Conservation (phyloP, 2,329 filamentous ascomycete species). For the Beauveria rudraprayagi region DNA sequence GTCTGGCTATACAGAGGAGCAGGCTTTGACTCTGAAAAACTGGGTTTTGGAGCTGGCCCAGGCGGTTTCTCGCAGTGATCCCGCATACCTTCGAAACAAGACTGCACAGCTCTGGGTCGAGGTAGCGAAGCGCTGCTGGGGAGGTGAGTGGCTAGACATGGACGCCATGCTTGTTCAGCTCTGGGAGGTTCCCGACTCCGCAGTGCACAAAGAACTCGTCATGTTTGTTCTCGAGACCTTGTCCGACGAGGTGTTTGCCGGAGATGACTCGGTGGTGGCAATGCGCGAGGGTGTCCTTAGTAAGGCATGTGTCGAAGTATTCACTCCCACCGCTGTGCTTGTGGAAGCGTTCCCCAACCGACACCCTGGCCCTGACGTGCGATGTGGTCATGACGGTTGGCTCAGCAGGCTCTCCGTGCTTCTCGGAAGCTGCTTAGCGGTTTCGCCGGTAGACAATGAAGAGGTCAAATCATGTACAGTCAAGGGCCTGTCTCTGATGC, state of each 20-base stretch:
- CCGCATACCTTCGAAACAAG: constrained; percentile 83
- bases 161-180: constrained; percentile 72
- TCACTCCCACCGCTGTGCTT: constrained; percentile 71
- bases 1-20: constrained; percentile 60
- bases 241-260: constrained; percentile 88
- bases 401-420: constrained; percentile 67
- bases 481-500: constrained; percentile 68
- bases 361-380: constrained; percentile 58
- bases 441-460: constrained; percentile 55
- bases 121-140: constrained; percentile 88
- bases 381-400: constrained; percentile 81
- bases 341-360: constrained; percentile 68
- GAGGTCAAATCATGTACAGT: constrained; percentile 63
- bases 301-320: constrained; percentile 86
- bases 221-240: constrained; percentile 83
- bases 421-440: constrained; percentile 62
- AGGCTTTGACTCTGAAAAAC: constrained; percentile 59
- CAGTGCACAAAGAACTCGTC: constrained; percentile 73
- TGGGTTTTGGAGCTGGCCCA: constrained; percentile 77
- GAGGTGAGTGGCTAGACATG: constrained; percentile 90
- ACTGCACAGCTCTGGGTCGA: constrained; percentile 92
- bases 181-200: constrained; percentile 63
- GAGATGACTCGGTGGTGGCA: constrained; percentile 79
- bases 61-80: constrained; percentile 62
- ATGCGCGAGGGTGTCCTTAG: constrained; percentile 78